Evolutionary conservation across 805 yeast species (phyloP), one percentile per base, ranked within the genome.

Genomic region (Ogataea kodamae): DNA sequence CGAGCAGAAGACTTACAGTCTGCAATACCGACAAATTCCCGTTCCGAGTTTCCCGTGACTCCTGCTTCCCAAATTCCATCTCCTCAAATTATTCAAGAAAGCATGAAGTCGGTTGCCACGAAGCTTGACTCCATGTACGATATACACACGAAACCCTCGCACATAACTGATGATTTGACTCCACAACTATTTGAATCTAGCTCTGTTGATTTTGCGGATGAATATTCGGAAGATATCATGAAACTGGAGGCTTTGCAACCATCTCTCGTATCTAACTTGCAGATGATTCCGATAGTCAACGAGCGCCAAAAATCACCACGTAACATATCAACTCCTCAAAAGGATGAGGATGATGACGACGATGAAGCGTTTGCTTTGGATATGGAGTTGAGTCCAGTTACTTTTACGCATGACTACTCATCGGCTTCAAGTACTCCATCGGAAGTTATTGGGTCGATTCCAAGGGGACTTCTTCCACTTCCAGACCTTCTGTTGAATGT

Each of bases 401-500:
- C 23, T 9, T 9, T 28, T 9, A 9, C 15, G 13, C 12, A 6
- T 22, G 19, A 13, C 15, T 19, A 19, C 9, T 9, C 51, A 6
- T 32, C 41, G 10, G 40, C 55, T 5, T 26, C 45, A 2, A 22
- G 43, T 7, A 30, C 43, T 5, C 39, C 49, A 13, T 32, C 44
- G 2, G 55, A 45, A 13, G 28, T 37, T 4, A 24, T 44, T 5
- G 56, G 50, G 15, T 30, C 48, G 5, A 50, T 59, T 20, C 68
- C 68, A 5, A 48, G 61, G 15, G 57, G 61, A 7, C 28, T 68
- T 17, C 23, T 53, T n/a, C 77, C 78, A 2, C 51, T 79, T 4
- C 89, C 92, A 0, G 84, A 77, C 37, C 49, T 78, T 5, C 57
- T 82, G 9, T 52, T 70, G 11, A 68, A 72, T 34, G 80, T 77